phyloP scores from a whole-genome alignment of 1,284 basidiomycete species.

The Xerocomus minutiporus region DNA sequence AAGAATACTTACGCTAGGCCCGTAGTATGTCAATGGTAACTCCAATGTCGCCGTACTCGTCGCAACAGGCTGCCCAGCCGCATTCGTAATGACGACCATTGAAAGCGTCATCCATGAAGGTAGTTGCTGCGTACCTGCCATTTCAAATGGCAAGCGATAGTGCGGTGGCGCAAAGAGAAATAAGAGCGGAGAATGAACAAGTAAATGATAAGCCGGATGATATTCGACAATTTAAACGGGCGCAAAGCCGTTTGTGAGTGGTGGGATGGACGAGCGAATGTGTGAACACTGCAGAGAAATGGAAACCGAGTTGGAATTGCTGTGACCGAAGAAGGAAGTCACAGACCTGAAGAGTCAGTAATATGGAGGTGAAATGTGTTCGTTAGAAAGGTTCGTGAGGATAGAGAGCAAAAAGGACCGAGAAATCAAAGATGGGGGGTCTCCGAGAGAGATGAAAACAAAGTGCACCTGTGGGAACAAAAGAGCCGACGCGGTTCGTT shows the following conservation, averaged over 20 bases:
- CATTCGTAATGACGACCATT: constrained; percentile 46
- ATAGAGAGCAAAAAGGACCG: constrained; percentile 3
- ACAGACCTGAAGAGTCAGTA: constrained; percentile 16
- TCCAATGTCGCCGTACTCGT: constrained; percentile 51
- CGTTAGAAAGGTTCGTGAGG: constrained; percentile 18
- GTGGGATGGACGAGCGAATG: constrained; percentile 24
- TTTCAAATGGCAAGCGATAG: constrained; percentile 13
- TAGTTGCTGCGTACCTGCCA: constrained; percentile 53
- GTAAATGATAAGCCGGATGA: constrained; percentile 1
- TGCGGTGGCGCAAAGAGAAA: constrained; percentile 1
- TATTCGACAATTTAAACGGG: constrained; percentile 4
- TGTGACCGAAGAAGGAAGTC: neutral
- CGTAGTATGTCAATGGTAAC: constrained; percentile 68
- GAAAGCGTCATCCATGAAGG: constrained; percentile 64
- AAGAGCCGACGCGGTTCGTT: constrained; percentile 28
- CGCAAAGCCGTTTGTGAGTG: constrained; percentile 2
- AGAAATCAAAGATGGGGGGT: constrained; percentile 7
- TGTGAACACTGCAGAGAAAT: constrained; percentile 13
- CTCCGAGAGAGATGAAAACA: constrained; percentile 11
- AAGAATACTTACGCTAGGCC: constrained; percentile 57
- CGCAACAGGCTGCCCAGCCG: constrained; percentile 45
- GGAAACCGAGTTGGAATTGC: neutral
- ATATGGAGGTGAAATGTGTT: constrained; percentile 1
- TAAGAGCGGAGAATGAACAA: constrained; percentile 6
- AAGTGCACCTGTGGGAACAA: constrained; percentile 19